A percentile compares a stretch with the other conserved stretches of the same genome.
Evolutionary conservation across 805 yeast species (phyloP).

Genomic region (Hermanozyma aechmeae): DNA sequence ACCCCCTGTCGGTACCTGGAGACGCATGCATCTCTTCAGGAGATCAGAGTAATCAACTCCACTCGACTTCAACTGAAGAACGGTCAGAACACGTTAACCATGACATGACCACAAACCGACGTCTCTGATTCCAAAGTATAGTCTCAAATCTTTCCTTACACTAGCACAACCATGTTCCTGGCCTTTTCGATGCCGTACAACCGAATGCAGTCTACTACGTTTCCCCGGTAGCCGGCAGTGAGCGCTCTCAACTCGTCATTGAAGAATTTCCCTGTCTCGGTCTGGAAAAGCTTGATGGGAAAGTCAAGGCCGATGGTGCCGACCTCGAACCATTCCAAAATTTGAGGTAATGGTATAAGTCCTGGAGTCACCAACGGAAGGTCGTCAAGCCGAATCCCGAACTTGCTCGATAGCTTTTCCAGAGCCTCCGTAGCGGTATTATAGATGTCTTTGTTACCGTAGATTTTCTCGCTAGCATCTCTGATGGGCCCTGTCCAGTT

Average conservation of each 20-base stretch:
- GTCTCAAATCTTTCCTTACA: no score
- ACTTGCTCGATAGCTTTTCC: constrained; percentile 6
- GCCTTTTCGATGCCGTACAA: constrained; percentile 32
- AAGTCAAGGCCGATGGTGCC: constrained; percentile 13
- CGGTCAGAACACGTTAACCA: no score
- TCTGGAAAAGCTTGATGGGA: constrained; percentile 6
- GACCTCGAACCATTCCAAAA: constrained; percentile 23
- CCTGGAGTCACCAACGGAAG: constrained; percentile 45
- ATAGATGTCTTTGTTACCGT: constrained; percentile 5
- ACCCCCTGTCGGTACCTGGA: no score
- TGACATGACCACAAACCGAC: no score
- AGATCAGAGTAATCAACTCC: no score
- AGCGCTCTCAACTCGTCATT: constrained; percentile 14
- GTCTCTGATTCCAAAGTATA: no score
- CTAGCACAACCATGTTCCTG: constrained; percentile 14
- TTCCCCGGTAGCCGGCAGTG: constrained; percentile 12
- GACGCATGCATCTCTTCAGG: no score
- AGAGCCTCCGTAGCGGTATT: constrained; percentile 11
- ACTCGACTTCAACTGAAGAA: no score
- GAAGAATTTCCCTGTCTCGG: constrained; percentile 11
- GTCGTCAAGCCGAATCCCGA: constrained; percentile 4
- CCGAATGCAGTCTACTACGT: constrained; percentile 33
- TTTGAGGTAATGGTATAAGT: constrained; percentile 37
- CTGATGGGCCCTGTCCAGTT: constrained; percentile 8
- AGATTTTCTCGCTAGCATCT: constrained; percentile 4